Base-by-base conservation (phyloP, 352 stramenopile genomes). In the Phytophthora niederhauseri region DNA sequence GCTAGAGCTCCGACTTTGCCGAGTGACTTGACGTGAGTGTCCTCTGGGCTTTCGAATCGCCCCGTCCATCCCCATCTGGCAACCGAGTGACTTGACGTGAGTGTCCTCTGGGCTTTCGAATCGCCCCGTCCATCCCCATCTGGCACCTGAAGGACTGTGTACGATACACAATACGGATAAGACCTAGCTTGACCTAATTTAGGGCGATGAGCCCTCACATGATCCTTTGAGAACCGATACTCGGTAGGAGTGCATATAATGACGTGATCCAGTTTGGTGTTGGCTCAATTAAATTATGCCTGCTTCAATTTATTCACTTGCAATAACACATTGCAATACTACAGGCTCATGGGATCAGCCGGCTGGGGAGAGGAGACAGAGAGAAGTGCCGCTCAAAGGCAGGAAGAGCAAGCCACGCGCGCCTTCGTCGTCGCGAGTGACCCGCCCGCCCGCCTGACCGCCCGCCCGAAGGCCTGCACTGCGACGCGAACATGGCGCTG, bases 1-100 rank as follows among this genome's bases (percentile, higher is more conserved):
- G 57, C 45, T 63, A 24, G 15, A 64, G 67, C 67, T 66, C 45
- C 43, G 22, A 60, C 70, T 46, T 79, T 61, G 59, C 11, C 34
- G 48, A 76, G 72, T 79, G 68, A 79, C 68, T 60, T 71, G 68
- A 74, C 36, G 36, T 43, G 68, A 57, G 72, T 51, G 71, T 69
- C 66, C 61, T 48, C 67, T 70, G 68, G 66, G 72, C 60, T 70
- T 26, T 74, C 54, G 64, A 70, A 66, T 68, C 12, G 36, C 36
- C 41, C 41, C 19, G 41, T 49, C 41, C 41, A 49, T 43, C 36
- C 36, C 36, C 36, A 43, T 43, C 36, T 43, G 36, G 36, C n/a
- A n/a, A n/a, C 11, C 34, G 48, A 76, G 72, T 79, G 68, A 79
- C 68, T 60, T 71, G 68, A 74, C 36, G 36, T 43, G 68, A 57